Evolutionary conservation across 106 monocot genomes (phyloP).

Genomic region (Dendrobium catenatum): DNA sequence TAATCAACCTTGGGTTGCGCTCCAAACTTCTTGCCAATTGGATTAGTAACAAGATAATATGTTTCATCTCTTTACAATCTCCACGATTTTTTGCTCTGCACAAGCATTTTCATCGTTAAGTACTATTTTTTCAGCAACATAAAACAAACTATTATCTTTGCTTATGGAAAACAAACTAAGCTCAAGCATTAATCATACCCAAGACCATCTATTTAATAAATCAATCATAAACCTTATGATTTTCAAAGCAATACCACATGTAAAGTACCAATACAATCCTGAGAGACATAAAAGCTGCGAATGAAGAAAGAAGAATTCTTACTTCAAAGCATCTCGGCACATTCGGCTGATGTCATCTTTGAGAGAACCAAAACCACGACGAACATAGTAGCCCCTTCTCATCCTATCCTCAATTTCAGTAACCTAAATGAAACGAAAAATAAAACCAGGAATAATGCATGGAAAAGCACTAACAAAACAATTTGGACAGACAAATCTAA

Average conservation of each 20-base stretch:
- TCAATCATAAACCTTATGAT: not conserved
- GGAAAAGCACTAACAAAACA: not conserved
- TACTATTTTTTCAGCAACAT: not conserved
- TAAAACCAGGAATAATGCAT: not conserved
- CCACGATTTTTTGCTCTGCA: constrained; percentile 53
- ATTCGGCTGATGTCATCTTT: constrained; percentile 88
- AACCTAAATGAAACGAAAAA: constrained; percentile 44
- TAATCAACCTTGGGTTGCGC: constrained; percentile 40
- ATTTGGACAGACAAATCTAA: not conserved
- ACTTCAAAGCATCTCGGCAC: constrained; percentile 94
- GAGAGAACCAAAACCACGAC: constrained; percentile 69
- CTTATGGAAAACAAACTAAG: not conserved
- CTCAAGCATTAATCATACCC: not conserved
- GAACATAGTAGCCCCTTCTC: constrained; percentile 82
- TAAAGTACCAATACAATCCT: not conserved
- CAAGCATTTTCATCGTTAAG: not conserved
- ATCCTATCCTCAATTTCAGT: constrained; percentile 84
- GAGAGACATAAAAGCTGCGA: not conserved
- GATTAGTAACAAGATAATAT: constrained; percentile 58
- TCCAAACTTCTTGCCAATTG: constrained; percentile 66
- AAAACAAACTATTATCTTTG: not conserved
- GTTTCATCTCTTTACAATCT: constrained; percentile 60
- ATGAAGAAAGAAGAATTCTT: constrained; percentile 16
- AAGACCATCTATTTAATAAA: not conserved
- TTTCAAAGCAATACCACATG: not conserved